These are phyloP conservation scores for Bruguiera parviflora DNA, from an alignment of 345 rosid species.

Conservation along the genomic window DNA sequence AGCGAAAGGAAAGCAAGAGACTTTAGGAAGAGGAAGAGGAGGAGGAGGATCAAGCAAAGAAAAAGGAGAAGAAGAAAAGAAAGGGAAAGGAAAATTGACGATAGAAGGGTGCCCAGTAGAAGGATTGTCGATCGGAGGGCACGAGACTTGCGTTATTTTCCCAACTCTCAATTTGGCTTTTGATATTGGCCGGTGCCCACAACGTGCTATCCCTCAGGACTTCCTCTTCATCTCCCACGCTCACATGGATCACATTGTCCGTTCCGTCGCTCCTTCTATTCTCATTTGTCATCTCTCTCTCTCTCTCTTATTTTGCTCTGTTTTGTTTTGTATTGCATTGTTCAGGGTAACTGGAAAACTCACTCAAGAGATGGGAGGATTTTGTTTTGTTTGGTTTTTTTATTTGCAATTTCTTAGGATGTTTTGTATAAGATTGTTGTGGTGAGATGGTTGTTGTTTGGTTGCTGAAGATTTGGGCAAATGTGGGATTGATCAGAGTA, in stretches of 20 bases:
- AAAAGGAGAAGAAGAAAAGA: not conserved
- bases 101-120: conserved; percentile 72
- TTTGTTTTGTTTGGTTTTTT: not conserved
- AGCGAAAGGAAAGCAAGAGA: too few relatives aligned
- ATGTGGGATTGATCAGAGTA: too few relatives aligned
- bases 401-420: not conserved
- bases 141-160: conserved; percentile 87
- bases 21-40: too few relatives aligned
- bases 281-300: not conserved
- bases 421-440: too few relatives aligned
- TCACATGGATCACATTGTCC: conserved; percentile 91
- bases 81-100: conserved; percentile 18
- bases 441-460: too few relatives aligned
- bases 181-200: conserved; percentile 93
- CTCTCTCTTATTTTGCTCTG: not conserved
- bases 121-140: conserved; percentile 91
- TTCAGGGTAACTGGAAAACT: too few relatives aligned
- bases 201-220: conserved; percentile 81
- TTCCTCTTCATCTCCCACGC: conserved; percentile 91
- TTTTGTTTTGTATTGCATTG: not conserved
- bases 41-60: too few relatives aligned
- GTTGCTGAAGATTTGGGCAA: too few relatives aligned
- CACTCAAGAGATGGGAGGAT: not conserved
- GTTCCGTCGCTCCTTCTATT: not conserved
- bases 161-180: conserved; percentile 75